A percentile compares a stretch with the other conserved stretches of the same genome.
These are phyloP conservation scores for Lactarius vividus DNA, from an alignment of 768 basidiomycete species.

Conservation along the genomic window DNA sequence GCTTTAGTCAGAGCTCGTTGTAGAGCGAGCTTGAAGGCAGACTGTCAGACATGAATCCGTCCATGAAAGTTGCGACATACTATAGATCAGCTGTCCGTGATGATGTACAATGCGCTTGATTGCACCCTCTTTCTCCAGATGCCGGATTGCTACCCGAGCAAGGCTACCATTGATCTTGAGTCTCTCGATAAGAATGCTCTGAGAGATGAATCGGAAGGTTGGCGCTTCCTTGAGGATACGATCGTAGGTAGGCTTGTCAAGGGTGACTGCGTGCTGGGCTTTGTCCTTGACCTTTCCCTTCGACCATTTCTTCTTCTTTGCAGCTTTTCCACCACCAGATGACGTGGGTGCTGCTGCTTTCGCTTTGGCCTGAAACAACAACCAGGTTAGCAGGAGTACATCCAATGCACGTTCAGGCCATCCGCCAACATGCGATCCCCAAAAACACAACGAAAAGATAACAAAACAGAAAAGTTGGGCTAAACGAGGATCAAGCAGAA, in stretches of 20 bases:
- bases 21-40: slow-evolving; percentile 24
- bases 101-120: slow-evolving; percentile 98
- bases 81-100: slow-evolving; percentile 93
- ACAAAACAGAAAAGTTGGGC: background rate
- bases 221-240: slow-evolving; percentile 98
- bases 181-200: slow-evolving; percentile 97
- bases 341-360: slow-evolving; percentile 71
- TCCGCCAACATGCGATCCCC: slow-evolving; percentile 30
- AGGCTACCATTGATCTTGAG: slow-evolving; percentile 95
- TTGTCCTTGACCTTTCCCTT: slow-evolving; percentile 99
- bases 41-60: background rate
- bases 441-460: slow-evolving; percentile 6
- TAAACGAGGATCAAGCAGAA: slow-evolving; percentile 6
- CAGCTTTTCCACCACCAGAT: slow-evolving; percentile 76
- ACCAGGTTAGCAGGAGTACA: slow-evolving; percentile 27
- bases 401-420: slow-evolving; percentile 29
- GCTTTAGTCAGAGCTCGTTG: slow-evolving; percentile 27
- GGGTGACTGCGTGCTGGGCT: slow-evolving; percentile 92
- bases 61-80: slow-evolving; percentile 47
- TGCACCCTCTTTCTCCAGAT: slow-evolving; percentile 88
- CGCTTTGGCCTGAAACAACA: slow-evolving; percentile 45
- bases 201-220: slow-evolving; percentile 98
- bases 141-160: slow-evolving; percentile 86
- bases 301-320: slow-evolving; percentile 99
- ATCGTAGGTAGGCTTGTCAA: slow-evolving; percentile 91